Percentiles rank a stretch among this genome's conserved stretches.
Evolutionary conservation across 257 asterid genomes (phyloP).

Genomic region (Solanum sitiens): DNA sequence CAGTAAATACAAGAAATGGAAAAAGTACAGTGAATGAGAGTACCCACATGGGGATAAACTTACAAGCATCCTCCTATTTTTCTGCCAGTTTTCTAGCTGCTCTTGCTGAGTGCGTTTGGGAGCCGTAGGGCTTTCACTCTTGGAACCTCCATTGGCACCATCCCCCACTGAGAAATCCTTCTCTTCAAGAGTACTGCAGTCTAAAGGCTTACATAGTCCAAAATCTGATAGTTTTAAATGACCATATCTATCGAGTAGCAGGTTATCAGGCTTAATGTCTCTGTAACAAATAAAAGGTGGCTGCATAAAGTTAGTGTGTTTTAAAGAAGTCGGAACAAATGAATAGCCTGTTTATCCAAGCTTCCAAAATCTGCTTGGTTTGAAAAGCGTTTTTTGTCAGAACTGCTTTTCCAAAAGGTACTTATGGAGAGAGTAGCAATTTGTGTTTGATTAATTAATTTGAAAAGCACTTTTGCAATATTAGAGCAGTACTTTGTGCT

Average conservation of each 20-base stretch:
- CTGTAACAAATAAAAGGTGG: conserved; percentile 14
- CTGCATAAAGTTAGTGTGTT: background rate
- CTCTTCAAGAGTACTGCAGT: conserved; percentile 33
- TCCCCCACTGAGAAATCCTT: conserved; percentile 31
- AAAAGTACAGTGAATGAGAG: background rate
- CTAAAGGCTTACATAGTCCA: conserved; percentile 48
- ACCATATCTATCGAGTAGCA: conserved; percentile 40
- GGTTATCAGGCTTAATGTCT: conserved; percentile 47
- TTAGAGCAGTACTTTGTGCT: background rate
- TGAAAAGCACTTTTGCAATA: background rate
- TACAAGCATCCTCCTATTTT: conserved; percentile 25
- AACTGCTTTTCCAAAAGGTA: background rate
- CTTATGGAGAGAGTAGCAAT: background rate
- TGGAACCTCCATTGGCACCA: conserved; percentile 1
- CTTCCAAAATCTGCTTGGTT: background rate
- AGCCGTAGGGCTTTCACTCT: conserved; percentile 3
- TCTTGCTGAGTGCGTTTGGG: conserved; percentile 24
- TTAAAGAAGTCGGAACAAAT: background rate
- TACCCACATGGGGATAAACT: background rate
- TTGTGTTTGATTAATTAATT: background rate
- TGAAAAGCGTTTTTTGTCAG: background rate
- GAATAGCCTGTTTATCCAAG: background rate
- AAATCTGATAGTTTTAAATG: conserved; percentile 42
- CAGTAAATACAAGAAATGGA: background rate
- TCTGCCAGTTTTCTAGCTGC: conserved; percentile 23